These are phyloP conservation scores for Inga laurina DNA, from an alignment of 306 rosid genomes.

Conservation along the genomic window DNA sequence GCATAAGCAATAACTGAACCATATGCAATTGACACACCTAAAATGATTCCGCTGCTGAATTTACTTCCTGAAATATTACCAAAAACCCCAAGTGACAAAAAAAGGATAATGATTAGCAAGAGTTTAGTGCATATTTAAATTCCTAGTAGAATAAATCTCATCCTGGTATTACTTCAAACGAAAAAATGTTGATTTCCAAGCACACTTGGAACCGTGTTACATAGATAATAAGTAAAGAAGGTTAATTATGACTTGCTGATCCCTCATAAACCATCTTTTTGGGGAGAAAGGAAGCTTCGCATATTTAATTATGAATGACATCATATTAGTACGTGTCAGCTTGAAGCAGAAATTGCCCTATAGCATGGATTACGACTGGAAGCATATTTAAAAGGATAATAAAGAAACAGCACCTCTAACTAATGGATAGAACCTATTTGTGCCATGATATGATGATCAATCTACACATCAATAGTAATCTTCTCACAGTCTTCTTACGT, in stretches of 20 bases:
- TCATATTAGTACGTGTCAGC: background rate
- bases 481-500: background rate
- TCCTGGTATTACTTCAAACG: conserved; percentile 22
- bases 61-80: conserved; percentile 48
- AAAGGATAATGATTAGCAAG: conserved; percentile 1
- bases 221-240: background rate
- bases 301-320: conserved; percentile 9
- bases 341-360: background rate
- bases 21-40: conserved; percentile 52
- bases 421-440: background rate
- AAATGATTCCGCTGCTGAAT: conserved; percentile 41
- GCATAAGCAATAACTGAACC: conserved; percentile 56
- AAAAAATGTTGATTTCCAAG: background rate
- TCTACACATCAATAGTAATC: background rate
- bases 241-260: background rate
- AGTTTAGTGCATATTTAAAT: conserved; percentile 2
- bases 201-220: conserved; percentile 15
- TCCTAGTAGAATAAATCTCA: background rate
- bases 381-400: background rate
- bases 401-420: background rate
- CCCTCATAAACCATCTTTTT: background rate
- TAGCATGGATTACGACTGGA: background rate
- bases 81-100: conserved; percentile 21
- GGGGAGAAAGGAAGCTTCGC: conserved; percentile 11
- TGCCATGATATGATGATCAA: background rate